Base-by-base conservation (phyloP, 129 eudicot species). In the Artemisia argyi region DNA sequence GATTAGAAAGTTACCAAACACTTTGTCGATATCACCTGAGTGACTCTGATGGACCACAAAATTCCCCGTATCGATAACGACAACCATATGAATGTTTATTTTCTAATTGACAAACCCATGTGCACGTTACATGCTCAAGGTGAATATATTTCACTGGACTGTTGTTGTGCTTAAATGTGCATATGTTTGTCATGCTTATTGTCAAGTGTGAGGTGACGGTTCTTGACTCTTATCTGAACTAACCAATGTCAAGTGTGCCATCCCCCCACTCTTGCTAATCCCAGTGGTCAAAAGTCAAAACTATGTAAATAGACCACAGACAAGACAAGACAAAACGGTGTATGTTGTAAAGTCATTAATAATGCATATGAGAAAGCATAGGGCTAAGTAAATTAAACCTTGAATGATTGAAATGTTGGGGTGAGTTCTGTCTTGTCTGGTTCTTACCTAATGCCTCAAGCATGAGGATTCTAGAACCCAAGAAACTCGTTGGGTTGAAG, bases 71-170 rank as follows among this genome's bases (percentile, higher is more conserved):
- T 71, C 15, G 47, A 71, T 22, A 71, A 58, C 4, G 28, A 58
- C 54, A 71, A 18, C 57, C 22, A 71, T 15, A 4, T 13, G 67
- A 71, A 19, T 19, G 57, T 15, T 50, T 15, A 30, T 30, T 4
- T 52, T 62, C 17, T 3, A 53, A 32, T 73, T 61, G 64, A 73
- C 78, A 32, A 18, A 30, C 62, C 68, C 69, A 48, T 73, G 77
- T 61, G 77, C 50, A 60, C 12, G 24, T 73, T 28, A 73, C 68
- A 61, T 61, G 51, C 18, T 52, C 30, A 73, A 48, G 50, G 47
- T 68, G 24, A 63, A 73, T 30, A 73, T 19, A 13, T 47, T 61
- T 49, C 30, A 30, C 35, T 69, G 35, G 62, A 32, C 54, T 30
- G 39, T 32, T 54, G 64, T 6, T 19, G 44, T 62, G 14, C 44